phyloP scores from a whole-genome alignment of 148 eudicot genomes.

The Talinum fruticosum region DNA sequence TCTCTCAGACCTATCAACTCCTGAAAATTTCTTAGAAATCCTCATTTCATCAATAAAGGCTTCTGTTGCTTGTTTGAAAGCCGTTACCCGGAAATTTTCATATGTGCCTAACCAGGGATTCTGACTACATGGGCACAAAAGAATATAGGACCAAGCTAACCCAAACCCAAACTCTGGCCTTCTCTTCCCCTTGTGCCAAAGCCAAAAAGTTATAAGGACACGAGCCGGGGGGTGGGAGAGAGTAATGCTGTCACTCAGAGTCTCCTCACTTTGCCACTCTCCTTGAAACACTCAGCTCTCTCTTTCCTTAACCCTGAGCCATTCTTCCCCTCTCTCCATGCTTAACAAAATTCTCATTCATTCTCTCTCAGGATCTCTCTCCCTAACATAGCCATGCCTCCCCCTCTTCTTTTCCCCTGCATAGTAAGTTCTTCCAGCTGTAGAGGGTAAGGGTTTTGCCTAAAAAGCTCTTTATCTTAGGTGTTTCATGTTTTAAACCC shows the following conservation, averaged over 20 bases:
- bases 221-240: not conserved
- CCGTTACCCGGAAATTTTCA: not conserved
- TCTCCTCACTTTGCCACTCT: not conserved
- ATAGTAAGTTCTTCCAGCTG: too few relatives aligned
- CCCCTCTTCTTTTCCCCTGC: too few relatives aligned
- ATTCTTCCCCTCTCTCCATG: too few relatives aligned
- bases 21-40: not conserved
- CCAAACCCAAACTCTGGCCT: not conserved
- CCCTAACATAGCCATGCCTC: too few relatives aligned
- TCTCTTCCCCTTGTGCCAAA: not conserved
- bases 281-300: not conserved
- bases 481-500: too few relatives aligned
- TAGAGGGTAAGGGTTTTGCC: too few relatives aligned
- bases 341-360: too few relatives aligned
- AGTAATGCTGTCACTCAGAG: not conserved
- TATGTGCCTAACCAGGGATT: not conserved
- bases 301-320: too few relatives aligned
- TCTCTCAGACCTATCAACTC: not conserved
- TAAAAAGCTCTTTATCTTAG: too few relatives aligned
- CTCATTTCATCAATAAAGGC: not conserved
- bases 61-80: not conserved
- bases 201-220: not conserved
- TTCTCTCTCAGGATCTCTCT: too few relatives aligned
- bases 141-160: not conserved
- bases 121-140: not conserved